These are phyloP conservation scores for Aspergillus viridinutans DNA, from an alignment of 2,329 filamentous ascomycete genomes.

Conservation along the genomic window DNA sequence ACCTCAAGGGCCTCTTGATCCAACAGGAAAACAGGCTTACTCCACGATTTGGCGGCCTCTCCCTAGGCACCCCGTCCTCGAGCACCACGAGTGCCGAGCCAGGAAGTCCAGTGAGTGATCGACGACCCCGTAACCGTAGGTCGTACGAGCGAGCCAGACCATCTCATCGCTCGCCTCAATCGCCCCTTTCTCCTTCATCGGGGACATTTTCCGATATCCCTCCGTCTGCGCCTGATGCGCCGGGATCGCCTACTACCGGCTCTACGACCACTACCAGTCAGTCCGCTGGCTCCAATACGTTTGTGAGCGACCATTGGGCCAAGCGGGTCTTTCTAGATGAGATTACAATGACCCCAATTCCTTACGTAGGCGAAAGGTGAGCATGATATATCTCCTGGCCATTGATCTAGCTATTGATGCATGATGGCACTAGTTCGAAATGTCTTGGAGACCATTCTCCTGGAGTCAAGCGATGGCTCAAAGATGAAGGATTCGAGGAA, in stretches of 20 bases:
- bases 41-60: constrained; percentile 22
- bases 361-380: constrained; percentile 28
- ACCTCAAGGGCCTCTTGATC: constrained; percentile 23
- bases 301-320: constrained; percentile 40
- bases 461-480: constrained; percentile 27
- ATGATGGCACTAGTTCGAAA: constrained; percentile 25
- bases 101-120: constrained; percentile 25
- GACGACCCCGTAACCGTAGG: constrained; percentile 25
- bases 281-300: constrained; percentile 23
- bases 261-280: constrained; percentile 30
- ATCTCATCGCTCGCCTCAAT: constrained; percentile 20
- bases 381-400: background rate
- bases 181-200: constrained; percentile 27
- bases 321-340: constrained; percentile 33
- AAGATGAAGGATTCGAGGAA: constrained; percentile 33
- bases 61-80: constrained; percentile 22
- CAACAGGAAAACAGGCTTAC: constrained; percentile 28
- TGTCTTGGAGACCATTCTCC: constrained; percentile 30
- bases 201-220: constrained; percentile 27
- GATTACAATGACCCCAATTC: constrained; percentile 27
- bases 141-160: constrained; percentile 35
- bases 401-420: background rate
- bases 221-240: constrained; percentile 28
- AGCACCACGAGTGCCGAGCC: constrained; percentile 24
- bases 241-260: constrained; percentile 31